Evolutionary conservation across 1,139 yeast species (phyloP), one percentile per base, ranked within the genome.

Genomic region (Arxiozyma telluris): DNA sequence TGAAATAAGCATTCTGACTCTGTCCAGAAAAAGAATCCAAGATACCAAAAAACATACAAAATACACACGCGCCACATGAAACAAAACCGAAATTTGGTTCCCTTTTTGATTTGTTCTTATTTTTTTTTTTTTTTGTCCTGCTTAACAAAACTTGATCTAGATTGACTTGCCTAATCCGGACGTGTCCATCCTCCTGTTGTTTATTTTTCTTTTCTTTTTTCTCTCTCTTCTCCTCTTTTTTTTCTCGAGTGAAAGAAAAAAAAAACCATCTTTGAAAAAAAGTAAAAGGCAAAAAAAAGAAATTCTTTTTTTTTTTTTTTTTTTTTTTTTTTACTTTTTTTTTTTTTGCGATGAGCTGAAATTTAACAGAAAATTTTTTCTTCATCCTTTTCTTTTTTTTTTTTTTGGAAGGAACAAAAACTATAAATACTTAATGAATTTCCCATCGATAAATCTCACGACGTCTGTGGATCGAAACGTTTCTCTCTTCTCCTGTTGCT

Each of bases 371-470:
- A 38, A 46, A 38, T 27, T 34, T 34, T 46, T 46, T 46, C 45
- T 25, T n/a, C n/a, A 12, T 34, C n/a, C n/a, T n/a, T 25, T 34
- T 34, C n/a, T 23, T 23, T 23, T 23, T 44, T 23, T 43, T 23
- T 20, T 21, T 5, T 21, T 17, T 43, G 21, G 15, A n/a, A 17
- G 47, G 3, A n/a, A 8, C 18, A 45, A 30, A 45, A 45, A n/a
- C 22, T 46, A 46, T 46, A 46, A 46, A 46, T 46, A 34, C 30
- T 27, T 25, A 34, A 11, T 46, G 39, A 25, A 46, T 46, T 46
- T 38, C 30, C 49, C 49, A 46, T 17, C 39, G n/a, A 34, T 6
- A 4, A 4, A 34, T 34, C 17, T 34, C n/a, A 15, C 2, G 12
- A 34, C 6, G 12, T 6, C n/a, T 34, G 6, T 34, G 4, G 39